phyloP scores from a whole-genome alignment of 192 early-diverging fungal genomes.

The Mortierella alpina region DNA sequence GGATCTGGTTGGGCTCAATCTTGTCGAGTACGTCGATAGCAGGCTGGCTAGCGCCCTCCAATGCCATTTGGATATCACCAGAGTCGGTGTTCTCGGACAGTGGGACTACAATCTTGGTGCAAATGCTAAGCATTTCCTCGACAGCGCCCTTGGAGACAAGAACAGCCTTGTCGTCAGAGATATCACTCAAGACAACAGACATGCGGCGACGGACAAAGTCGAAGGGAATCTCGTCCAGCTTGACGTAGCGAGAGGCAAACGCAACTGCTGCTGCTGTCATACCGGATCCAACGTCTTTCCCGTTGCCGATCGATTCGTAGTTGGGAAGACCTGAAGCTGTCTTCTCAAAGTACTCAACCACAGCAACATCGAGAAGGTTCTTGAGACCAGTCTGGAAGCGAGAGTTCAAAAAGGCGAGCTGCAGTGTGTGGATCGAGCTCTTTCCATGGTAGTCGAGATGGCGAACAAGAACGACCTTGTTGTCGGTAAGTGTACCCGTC shows the following conservation, averaged over 20 bases:
- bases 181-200: conserved; percentile 57
- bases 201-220: conserved; percentile 65
- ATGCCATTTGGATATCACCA: conserved; percentile 19
- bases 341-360: conserved; percentile 51
- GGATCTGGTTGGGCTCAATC: conserved; percentile 2
- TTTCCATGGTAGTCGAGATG: conserved; percentile 47
- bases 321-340: conserved; percentile 25
- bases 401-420: conserved; percentile 58
- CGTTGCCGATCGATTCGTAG: conserved; percentile 11
- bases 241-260: conserved; percentile 21
- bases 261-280: conserved; percentile 20
- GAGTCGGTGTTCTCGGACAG: not conserved
- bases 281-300: conserved; percentile 3
- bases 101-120: conserved; percentile 48
- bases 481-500: conserved; percentile 61
- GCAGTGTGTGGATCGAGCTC: conserved; percentile 22
- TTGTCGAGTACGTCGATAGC: conserved; percentile 12
- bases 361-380: conserved; percentile 60
- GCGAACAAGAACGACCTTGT: conserved; percentile 54
- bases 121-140: conserved; percentile 58
- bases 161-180: conserved; percentile 7
- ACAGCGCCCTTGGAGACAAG: conserved; percentile 61
- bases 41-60: not conserved
- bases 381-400: conserved; percentile 61
- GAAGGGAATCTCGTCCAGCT: conserved; percentile 64